A percentile compares a stretch with the other conserved stretches of the same genome.
Conservation (phyloP, 768 basidiomycete genomes). For the Candolleomyces aberdarensis region DNA sequence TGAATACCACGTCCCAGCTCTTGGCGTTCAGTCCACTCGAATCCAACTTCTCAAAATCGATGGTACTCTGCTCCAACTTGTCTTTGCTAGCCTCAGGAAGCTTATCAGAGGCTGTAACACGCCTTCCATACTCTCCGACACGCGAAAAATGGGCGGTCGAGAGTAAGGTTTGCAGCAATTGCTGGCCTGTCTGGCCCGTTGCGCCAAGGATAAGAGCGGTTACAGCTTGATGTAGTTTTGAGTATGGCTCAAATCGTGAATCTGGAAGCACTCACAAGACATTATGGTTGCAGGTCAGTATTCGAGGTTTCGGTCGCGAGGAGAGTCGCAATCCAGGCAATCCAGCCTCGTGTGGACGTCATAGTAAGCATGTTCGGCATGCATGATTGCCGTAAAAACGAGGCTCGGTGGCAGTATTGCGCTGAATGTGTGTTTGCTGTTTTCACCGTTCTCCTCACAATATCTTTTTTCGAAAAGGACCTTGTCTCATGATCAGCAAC, state of each 20-base stretch:
- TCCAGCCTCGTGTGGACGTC: no score
- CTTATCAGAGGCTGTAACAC: conserved; percentile 44
- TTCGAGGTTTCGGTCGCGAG: no score
- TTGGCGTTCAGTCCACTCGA: conserved; percentile 47
- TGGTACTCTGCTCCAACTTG: conserved; percentile 64
- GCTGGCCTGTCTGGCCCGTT: conserved; percentile 67
- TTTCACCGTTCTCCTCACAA: no score
- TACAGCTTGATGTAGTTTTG: conserved; percentile 13
- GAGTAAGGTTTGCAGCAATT: conserved; percentile 61
- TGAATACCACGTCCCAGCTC: conserved; percentile 74
- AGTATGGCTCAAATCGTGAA: background rate
- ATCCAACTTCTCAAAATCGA: conserved; percentile 68
- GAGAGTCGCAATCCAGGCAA: no score
- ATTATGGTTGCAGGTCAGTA: background rate
- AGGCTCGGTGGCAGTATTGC: no score
- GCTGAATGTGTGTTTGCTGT: no score
- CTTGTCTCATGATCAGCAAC: no score
- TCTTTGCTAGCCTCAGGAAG: conserved; percentile 38
- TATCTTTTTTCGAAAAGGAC: no score
- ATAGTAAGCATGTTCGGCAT: no score
- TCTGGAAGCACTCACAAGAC: background rate
- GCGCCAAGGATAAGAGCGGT: conserved; percentile 74
- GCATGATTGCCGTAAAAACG: no score
- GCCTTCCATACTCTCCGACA: conserved; percentile 70
- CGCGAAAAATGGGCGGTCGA: conserved; percentile 49